phyloP scores from a whole-genome alignment of 163 green algal species.

The Coccomyxa subellipsoidea region DNA sequence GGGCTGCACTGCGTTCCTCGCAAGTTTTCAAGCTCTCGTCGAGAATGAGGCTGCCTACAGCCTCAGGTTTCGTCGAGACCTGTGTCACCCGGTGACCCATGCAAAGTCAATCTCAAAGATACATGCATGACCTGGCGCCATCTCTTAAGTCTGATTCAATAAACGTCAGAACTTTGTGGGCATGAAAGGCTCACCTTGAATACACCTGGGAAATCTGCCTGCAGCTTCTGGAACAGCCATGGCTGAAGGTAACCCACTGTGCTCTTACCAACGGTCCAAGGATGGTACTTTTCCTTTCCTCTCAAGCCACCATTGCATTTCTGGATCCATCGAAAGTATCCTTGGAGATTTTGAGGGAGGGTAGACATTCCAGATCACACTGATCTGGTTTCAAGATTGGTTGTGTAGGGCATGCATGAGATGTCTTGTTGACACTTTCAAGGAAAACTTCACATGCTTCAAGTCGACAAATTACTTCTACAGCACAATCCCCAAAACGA shows the following conservation, averaged over 20 bases:
- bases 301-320: slow-evolving; percentile 1
- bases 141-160: too few relatives aligned
- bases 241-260: neutral
- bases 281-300: neutral
- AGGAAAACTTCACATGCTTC: too few relatives aligned
- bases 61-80: neutral
- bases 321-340: neutral
- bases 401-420: too few relatives aligned
- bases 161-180: too few relatives aligned
- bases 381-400: neutral
- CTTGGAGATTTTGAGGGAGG: neutral
- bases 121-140: neutral
- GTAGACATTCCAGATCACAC: neutral
- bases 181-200: neutral
- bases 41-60: neutral
- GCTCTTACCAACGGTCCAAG: neutral
- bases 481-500: too few relatives aligned
- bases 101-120: neutral
- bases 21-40: neutral
- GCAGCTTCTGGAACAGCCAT: slow-evolving; percentile 3
- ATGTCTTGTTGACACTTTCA: too few relatives aligned
- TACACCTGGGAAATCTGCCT: neutral
- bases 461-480: too few relatives aligned
- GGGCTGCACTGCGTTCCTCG: neutral
- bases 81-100: neutral